phyloP scores from a whole-genome alignment of 352 stramenopile genomes.

The Phytophthora parvispora region DNA sequence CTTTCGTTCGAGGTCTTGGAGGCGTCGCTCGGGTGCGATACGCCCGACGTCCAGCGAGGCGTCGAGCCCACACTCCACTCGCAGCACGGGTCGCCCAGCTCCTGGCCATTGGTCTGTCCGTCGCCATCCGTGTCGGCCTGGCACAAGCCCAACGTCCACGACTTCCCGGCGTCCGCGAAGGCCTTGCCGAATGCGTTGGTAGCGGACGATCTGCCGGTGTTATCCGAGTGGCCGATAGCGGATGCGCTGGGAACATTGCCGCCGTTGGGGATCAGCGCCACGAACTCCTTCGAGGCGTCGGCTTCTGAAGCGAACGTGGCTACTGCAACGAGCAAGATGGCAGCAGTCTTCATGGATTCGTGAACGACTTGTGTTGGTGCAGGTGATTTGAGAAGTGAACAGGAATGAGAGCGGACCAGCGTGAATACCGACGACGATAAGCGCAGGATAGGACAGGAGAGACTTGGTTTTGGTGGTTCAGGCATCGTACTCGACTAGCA shows the following conservation, averaged over 20 bases:
- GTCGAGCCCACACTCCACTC: conserved; percentile 9
- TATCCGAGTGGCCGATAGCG: conserved; percentile 46
- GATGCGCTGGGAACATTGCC: conserved; percentile 38
- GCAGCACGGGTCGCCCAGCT: conserved; percentile 30
- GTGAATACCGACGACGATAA: neutral
- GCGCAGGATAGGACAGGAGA: neutral
- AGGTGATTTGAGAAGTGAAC: conserved; percentile 19
- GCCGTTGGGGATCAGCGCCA: conserved; percentile 47
- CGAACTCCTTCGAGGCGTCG: conserved; percentile 25
- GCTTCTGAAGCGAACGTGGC: neutral
- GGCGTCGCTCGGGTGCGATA: conserved; percentile 37
- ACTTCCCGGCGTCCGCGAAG: conserved; percentile 38
- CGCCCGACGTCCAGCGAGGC: conserved; percentile 19
- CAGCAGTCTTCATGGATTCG: conserved; percentile 10
- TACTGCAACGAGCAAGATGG: neutral
- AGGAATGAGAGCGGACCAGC: neutral
- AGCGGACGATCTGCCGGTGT: conserved; percentile 2
- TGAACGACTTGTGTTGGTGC: neutral
- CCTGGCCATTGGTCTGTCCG: conserved; percentile 29
- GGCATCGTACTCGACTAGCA: neutral
- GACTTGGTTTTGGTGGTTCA: conserved; percentile 18
- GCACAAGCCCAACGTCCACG: conserved; percentile 51
- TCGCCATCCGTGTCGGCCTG: conserved; percentile 35
- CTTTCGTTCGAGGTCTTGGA: conserved; percentile 33
- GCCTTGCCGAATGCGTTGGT: conserved; percentile 45